Base-by-base conservation (phyloP, 73 alveolate species). In the Loxodes magnus region DNA sequence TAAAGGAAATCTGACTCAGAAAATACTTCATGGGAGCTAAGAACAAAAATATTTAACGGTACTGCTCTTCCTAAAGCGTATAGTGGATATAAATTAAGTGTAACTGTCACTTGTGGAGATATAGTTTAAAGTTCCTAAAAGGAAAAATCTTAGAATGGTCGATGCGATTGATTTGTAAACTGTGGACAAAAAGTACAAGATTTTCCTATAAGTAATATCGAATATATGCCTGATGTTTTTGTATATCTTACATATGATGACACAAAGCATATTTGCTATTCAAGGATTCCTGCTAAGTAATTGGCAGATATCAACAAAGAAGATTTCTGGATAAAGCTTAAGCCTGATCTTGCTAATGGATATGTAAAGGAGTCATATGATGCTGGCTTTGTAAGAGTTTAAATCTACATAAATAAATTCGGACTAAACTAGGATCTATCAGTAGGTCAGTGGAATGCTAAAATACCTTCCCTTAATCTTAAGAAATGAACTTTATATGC, bases 301-400 rank as follows among this genome's bases (percentile, higher is more conserved):
- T 70, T 50, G 37, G 30, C 52, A 38, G 65, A 70, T 41, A 63
- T 58, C n/a, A 62, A 59, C 35, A 43, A 65, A 1, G 35, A 51
- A 38, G 20, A 48, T 24, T 39, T 26, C 38, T 70, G 77, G 77
- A 5, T 51, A 4, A 52, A 35, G 5, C 29, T 70, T 1, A 5
- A 10, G 7, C 60, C 66, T 20, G 84, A 70, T 37, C 24, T 21
- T 3, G 20, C 67, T 27, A 41, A 51, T 0, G 71, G 71, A 0
- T 62, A 63, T 29, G 65, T 70, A 12, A 63, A 63, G 12, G 77
- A 70, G 3, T 56, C 22, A 2, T 41, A 66, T 41, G 33, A 70
- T 1, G 70, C 77, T 0, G 84, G 84, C 30, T 22, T 70, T 26
- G n/a, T 70, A 7, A 70, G 43, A 48, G 51, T 70, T 3, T 10